These are phyloP conservation scores for Bothriochloa decipiens DNA, from an alignment of 176 grass and related monocot genomes.

Conservation along the genomic window DNA sequence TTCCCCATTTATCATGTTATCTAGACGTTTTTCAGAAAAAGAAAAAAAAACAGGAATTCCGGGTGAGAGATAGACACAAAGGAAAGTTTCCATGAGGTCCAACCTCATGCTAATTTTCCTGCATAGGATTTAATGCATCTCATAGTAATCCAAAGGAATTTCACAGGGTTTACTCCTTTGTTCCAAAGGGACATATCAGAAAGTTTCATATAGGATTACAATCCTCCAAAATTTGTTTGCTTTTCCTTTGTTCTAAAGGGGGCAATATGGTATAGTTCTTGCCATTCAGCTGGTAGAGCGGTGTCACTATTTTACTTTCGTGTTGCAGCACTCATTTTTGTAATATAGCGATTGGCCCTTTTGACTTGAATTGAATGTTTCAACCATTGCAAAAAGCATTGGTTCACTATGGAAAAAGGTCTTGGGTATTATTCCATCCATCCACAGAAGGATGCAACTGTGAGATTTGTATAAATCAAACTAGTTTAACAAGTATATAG, in stretches of 20 bases:
- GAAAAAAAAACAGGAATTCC: neutral
- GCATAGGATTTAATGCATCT: neutral
- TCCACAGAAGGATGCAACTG: neutral
- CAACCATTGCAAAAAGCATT: neutral
- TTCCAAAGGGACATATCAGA: neutral
- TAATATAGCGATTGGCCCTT: neutral
- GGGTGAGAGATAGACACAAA: neutral
- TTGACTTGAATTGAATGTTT: neutral
- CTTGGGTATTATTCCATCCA: neutral
- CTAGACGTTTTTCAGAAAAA: neutral
- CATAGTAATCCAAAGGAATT: neutral
- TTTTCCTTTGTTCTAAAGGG: neutral
- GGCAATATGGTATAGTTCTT: neutral
- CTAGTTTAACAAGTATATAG: neutral
- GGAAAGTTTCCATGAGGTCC: neutral
- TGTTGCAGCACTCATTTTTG: neutral
- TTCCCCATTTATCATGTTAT: constrained; percentile 1
- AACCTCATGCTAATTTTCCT: neutral
- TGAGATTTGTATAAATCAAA: neutral
- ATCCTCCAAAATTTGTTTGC: neutral
- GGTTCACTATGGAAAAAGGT: neutral
- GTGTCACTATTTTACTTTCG: constrained; percentile 9
- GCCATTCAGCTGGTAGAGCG: neutral
- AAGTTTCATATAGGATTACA: neutral
- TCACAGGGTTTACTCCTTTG: neutral